Conservation (phyloP, 1,284 basidiomycete species). For the Prillingera fragicola region DNA sequence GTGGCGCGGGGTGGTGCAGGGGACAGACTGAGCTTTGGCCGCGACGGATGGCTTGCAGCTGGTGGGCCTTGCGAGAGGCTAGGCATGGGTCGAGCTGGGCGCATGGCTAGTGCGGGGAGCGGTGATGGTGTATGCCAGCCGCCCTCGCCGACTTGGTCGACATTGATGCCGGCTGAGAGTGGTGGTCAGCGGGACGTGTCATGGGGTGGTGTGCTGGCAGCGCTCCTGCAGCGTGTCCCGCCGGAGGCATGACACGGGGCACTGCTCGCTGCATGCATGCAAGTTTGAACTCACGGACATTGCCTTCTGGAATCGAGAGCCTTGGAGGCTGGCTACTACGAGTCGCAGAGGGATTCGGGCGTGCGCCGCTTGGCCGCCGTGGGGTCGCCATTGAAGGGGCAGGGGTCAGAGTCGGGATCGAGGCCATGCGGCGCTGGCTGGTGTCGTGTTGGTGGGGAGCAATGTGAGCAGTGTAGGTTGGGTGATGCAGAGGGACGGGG, state of each 20-base stretch:
- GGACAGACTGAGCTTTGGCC: conserved; percentile 34
- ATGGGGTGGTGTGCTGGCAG: not conserved
- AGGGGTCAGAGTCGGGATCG: not conserved
- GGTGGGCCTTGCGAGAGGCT: conserved; percentile 13
- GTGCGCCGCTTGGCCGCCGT: conserved; percentile 15
- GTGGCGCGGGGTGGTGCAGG: conserved; percentile 14
- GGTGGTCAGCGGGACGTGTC: not conserved
- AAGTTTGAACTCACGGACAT: conserved; percentile 49
- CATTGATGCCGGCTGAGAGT: conserved; percentile 41
- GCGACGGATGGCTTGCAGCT: conserved; percentile 21
- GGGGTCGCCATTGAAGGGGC: conserved; percentile 9
- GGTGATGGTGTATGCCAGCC: conserved; percentile 39
- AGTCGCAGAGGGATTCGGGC: conserved; percentile 13
- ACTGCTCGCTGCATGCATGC: too few relatives aligned
- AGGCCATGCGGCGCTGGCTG: not conserved
- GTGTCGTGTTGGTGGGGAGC: too few relatives aligned
- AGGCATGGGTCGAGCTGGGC: conserved; percentile 1
- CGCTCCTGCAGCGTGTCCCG: too few relatives aligned
- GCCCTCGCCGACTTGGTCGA: conserved; percentile 41
- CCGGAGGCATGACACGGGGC: too few relatives aligned
- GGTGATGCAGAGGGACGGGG: not conserved
- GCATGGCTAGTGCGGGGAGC: conserved; percentile 10
- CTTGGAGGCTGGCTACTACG: conserved; percentile 28
- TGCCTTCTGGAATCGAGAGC: conserved; percentile 41
- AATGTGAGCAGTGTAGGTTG: not conserved